Evolutionary conservation across 352 stramenopile genomes (phyloP).

Genomic region (Albugo candida): DNA sequence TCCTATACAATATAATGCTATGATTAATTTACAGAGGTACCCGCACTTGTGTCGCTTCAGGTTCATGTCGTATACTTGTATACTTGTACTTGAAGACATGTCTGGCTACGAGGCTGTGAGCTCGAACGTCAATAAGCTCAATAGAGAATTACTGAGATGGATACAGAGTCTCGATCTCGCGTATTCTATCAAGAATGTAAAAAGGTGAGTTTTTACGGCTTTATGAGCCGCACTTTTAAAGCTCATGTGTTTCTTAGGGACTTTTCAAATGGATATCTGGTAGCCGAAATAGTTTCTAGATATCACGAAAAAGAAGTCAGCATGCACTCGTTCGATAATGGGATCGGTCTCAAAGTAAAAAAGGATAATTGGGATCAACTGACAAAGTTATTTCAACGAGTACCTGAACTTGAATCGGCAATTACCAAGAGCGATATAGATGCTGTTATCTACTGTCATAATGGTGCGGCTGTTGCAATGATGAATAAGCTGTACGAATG

Average conservation of each 20-base stretch:
- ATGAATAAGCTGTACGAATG: slow-evolving; percentile 80
- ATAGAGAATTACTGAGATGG: slow-evolving; percentile 81
- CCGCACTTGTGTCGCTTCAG: too few species aligned
- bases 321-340: slow-evolving; percentile 88
- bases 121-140: slow-evolving; percentile 38
- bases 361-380: slow-evolving; percentile 87
- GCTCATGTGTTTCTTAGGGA: slow-evolving; percentile 17
- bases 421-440: slow-evolving; percentile 37
- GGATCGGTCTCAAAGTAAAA: slow-evolving; percentile 77
- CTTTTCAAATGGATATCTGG: slow-evolving; percentile 81
- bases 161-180: slow-evolving; percentile 85
- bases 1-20: too few species aligned
- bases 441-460: slow-evolving; percentile 79
- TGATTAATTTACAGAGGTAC: too few species aligned
- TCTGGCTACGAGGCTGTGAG: too few species aligned
- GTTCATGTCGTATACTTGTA: too few species aligned
- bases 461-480: slow-evolving; percentile 67
- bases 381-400: slow-evolving; percentile 51
- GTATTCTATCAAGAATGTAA: slow-evolving; percentile 89
- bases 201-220: slow-evolving; percentile 23
- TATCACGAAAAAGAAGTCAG: slow-evolving; percentile 87
- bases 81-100: too few species aligned
- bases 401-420: slow-evolving; percentile 45
- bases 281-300: slow-evolving; percentile 80
- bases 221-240: slow-evolving; percentile 3